Conservation (phyloP, 225 moss, liverwort and hornwort species). For the Lunularia cruciata region DNA sequence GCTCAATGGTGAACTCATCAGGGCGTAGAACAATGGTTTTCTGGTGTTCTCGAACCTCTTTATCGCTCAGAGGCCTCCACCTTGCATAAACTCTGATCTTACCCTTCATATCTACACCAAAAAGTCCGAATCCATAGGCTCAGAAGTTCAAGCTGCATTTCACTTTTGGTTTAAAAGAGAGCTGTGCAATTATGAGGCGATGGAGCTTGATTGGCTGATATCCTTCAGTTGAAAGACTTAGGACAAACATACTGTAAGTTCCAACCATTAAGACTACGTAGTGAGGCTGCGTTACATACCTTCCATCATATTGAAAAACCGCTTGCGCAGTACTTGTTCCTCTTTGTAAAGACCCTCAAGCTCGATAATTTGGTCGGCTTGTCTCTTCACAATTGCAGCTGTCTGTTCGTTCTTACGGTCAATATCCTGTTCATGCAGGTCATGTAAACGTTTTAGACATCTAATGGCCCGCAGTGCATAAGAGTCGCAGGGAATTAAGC, state of each 20-base stretch:
- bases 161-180: too few relatives aligned
- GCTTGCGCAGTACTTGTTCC: slow-evolving; percentile 87
- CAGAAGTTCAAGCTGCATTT: too few relatives aligned
- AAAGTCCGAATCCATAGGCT: too few relatives aligned
- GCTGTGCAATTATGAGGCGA: too few relatives aligned
- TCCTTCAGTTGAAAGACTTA: too few relatives aligned
- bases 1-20: slow-evolving; percentile 91
- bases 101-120: slow-evolving; percentile 86
- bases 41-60: slow-evolving; percentile 67
- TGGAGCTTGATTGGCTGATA: too few relatives aligned
- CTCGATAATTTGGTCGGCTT: slow-evolving; percentile 84
- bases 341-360: slow-evolving; percentile 84
- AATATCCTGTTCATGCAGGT: slow-evolving; percentile 79
- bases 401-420: slow-evolving; percentile 94
- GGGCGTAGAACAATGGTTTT: slow-evolving; percentile 53
- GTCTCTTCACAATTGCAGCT: slow-evolving; percentile 84
- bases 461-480: too few relatives aligned
- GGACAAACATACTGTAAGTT: too few relatives aligned
- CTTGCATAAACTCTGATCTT: slow-evolving; percentile 91
- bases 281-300: slow-evolving; percentile 40
- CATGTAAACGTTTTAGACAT: too few relatives aligned
- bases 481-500: too few relatives aligned
- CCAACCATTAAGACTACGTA: slow-evolving; percentile 11
- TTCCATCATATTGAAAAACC: slow-evolving; percentile 97
- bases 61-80: slow-evolving; percentile 91